Conservation (phyloP, 2,329 filamentous ascomycete genomes). For the Xylaria sp. region DNA sequence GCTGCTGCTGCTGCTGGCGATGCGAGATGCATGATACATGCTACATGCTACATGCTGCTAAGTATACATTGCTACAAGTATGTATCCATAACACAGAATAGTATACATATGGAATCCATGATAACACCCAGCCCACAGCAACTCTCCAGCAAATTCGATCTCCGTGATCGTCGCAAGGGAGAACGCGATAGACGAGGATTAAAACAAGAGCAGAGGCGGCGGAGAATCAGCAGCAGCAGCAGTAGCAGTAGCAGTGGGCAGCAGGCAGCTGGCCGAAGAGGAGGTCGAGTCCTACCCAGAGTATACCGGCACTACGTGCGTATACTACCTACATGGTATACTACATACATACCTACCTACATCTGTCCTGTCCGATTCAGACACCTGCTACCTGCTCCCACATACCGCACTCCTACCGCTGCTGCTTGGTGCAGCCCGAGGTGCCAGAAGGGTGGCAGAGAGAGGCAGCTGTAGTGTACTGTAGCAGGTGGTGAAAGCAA, state of each 20-base stretch:
- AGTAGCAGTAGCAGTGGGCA: neutral
- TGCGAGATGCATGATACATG: conserved; percentile 4
- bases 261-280: neutral
- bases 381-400: neutral
- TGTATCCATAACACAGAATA: neutral
- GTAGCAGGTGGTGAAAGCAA: neutral
- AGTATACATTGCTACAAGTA: neutral
- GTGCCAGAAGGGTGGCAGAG: neutral
- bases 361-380: neutral
- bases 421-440: neutral
- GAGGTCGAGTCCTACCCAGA: conserved; percentile 14
- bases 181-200: neutral
- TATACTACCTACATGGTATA: too few species aligned
- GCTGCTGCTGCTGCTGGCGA: neutral
- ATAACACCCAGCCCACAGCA: neutral
- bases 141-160: conserved; percentile 9
- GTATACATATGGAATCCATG: neutral
- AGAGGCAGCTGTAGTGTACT: neutral
- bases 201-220: neutral
- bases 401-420: too few species aligned
- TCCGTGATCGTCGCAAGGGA: conserved; percentile 28
- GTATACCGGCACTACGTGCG: neutral
- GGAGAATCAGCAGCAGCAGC: too few species aligned
- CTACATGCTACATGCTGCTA: conserved; percentile 1
- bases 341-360: too few species aligned